Conservation (phyloP, 805 yeast genomes). For the Suhomyces kilbournensis region DNA sequence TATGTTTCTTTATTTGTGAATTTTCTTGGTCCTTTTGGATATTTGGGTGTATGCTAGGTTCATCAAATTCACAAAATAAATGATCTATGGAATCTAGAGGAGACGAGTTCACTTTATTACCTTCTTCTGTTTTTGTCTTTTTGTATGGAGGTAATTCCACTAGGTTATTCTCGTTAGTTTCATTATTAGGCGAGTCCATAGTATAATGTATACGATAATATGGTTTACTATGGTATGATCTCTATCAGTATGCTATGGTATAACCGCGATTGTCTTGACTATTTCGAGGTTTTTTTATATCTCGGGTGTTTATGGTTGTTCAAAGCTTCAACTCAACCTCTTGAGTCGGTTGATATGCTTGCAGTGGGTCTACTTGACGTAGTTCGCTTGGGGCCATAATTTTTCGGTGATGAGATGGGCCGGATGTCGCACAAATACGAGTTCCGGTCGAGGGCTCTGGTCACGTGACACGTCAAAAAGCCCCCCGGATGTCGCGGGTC, state of each 20-base stretch:
- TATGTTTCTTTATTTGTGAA: background rate
- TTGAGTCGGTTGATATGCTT: background rate
- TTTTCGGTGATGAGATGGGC: constrained; percentile 4
- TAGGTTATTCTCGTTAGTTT: constrained; percentile 2
- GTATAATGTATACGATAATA: no score
- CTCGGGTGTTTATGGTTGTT: no score
- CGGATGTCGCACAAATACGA: background rate
- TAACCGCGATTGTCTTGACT: no score
- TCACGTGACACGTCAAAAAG: background rate
- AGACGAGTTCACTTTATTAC: background rate
- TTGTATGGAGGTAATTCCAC: constrained; percentile 1
- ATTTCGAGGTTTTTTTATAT: no score
- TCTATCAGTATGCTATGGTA: no score
- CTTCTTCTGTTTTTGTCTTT: background rate
- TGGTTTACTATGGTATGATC: no score
- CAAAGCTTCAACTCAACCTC: background rate
- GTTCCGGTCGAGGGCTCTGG: background rate
- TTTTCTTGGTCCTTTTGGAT: background rate
- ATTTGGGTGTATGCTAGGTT: background rate
- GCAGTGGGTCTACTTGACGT: background rate
- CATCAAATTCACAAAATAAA: constrained; percentile 6
- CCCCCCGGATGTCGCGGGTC: background rate
- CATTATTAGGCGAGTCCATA: background rate
- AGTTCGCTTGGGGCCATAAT: background rate
- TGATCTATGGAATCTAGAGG: constrained; percentile 2